These are phyloP conservation scores for Phytophthora pseudosyringae DNA, from an alignment of 352 stramenopile species.

Conservation along the genomic window DNA sequence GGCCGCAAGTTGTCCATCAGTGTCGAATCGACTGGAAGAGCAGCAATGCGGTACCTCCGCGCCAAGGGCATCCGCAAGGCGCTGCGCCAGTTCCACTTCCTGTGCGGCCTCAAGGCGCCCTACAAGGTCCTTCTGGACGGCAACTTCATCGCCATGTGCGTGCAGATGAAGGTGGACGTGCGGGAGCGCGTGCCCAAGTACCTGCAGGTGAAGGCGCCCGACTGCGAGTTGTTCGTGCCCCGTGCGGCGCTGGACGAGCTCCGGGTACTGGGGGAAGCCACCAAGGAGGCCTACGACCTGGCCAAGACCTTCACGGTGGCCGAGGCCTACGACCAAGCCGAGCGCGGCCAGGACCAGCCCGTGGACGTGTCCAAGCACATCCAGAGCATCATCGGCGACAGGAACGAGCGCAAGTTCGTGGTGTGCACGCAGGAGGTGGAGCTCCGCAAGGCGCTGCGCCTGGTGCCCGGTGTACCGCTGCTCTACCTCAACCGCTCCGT, in stretches of 20 bases:
- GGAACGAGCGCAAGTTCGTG: slow-evolving; percentile 83
- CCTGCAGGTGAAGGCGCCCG: slow-evolving; percentile 79
- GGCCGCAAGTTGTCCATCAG: slow-evolving; percentile 4
- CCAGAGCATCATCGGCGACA: slow-evolving; percentile 63
- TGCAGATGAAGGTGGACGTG: slow-evolving; percentile 89
- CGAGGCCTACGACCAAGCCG: slow-evolving; percentile 44
- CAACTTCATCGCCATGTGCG: slow-evolving; percentile 90
- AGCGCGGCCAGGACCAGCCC: slow-evolving; percentile 26
- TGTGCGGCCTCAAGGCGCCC: slow-evolving; percentile 86
- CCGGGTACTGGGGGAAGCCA: slow-evolving; percentile 68
- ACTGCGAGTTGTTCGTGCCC: slow-evolving; percentile 79
- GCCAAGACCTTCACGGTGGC: slow-evolving; percentile 76
- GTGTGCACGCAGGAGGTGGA: slow-evolving; percentile 88
- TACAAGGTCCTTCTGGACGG: slow-evolving; percentile 87
- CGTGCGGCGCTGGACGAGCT: slow-evolving; percentile 75
- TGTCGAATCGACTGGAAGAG: slow-evolving; percentile 36
- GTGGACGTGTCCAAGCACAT: slow-evolving; percentile 67
- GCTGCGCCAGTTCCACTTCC: slow-evolving; percentile 88
- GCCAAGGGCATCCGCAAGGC: slow-evolving; percentile 89
- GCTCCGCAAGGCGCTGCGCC: slow-evolving; percentile 73
- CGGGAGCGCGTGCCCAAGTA: slow-evolving; percentile 82
- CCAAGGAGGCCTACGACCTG: slow-evolving; percentile 63
- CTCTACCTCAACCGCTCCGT: slow-evolving; percentile 89
- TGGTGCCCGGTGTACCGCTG: slow-evolving; percentile 78
- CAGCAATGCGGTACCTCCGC: slow-evolving; percentile 77